These are phyloP conservation scores for Tarenaya hassleriana DNA, from an alignment of 345 rosid species.

Conservation along the genomic window DNA sequence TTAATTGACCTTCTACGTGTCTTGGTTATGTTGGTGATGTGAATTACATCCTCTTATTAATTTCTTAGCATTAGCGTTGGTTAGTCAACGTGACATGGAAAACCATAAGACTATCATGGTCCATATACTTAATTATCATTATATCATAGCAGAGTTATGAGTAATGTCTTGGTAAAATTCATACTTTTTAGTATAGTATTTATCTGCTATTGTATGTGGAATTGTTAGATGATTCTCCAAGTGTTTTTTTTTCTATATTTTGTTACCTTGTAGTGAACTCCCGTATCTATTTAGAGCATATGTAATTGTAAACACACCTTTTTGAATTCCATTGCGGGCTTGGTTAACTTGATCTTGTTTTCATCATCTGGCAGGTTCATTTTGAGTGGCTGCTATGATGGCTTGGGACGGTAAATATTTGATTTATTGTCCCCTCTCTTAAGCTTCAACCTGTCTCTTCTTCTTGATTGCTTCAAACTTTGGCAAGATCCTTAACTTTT, in stretches of 20 bases:
- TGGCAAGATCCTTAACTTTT: slow-evolving; percentile 11
- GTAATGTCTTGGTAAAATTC: background rate
- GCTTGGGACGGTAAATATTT: slow-evolving; percentile 57
- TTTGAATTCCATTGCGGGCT: background rate
- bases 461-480: slow-evolving; percentile 9
- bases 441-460: background rate
- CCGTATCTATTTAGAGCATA: background rate
- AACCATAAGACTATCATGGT: background rate
- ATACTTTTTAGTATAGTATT: too few relatives aligned
- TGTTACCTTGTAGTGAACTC: too few relatives aligned
- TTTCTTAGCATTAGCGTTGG: background rate
- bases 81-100: background rate
- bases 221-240: too few relatives aligned
- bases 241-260: too few relatives aligned
- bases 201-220: too few relatives aligned
- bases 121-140: background rate
- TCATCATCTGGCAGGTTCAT: slow-evolving; percentile 60
- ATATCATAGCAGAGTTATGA: background rate
- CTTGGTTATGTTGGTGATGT: background rate
- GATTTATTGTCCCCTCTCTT: background rate
- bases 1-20: background rate
- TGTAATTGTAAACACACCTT: background rate
- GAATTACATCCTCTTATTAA: background rate
- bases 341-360: slow-evolving; percentile 14
- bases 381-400: slow-evolving; percentile 83